These are phyloP conservation scores for Starmerella khaoyaiensis DNA, from an alignment of 805 yeast species.

Conservation along the genomic window DNA sequence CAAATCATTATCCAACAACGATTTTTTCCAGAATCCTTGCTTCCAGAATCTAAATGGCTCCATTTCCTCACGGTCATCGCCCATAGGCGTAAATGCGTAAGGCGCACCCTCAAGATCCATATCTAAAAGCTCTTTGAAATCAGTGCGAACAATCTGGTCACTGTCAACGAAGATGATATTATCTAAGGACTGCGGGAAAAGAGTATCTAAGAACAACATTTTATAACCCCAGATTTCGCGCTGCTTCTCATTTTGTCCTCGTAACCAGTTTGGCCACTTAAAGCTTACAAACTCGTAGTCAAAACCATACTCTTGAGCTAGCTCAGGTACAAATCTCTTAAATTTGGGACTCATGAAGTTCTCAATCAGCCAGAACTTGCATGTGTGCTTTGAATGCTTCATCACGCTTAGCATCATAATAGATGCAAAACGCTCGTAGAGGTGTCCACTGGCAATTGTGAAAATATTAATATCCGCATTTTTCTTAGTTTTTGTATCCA, in stretches of 20 bases:
- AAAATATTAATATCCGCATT: conserved; percentile 66
- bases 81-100: conserved; percentile 80
- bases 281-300: conserved; percentile 68
- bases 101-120: conserved; percentile 68
- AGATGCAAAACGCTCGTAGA: conserved; percentile 58
- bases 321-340: conserved; percentile 42
- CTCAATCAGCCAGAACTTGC: conserved; percentile 79
- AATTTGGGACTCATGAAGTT: conserved; percentile 65
- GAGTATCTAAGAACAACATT: conserved; percentile 69
- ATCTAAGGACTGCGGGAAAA: conserved; percentile 67
- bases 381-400: conserved; percentile 47
- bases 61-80: conserved; percentile 65
- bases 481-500: conserved; percentile 7
- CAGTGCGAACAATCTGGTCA: conserved; percentile 68
- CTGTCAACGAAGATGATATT: conserved; percentile 78
- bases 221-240: conserved; percentile 83
- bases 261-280: conserved; percentile 87
- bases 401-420: conserved; percentile 74
- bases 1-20: conserved; percentile 35
- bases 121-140: conserved; percentile 53
- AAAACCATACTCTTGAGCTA: conserved; percentile 49
- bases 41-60: conserved; percentile 89
- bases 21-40: conserved; percentile 73
- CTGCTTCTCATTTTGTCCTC: conserved; percentile 63
- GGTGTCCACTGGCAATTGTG: conserved; percentile 69